Evolutionary conservation across 148 eudicot species (phyloP).

Genomic region (Rhododendron griersonianum): DNA sequence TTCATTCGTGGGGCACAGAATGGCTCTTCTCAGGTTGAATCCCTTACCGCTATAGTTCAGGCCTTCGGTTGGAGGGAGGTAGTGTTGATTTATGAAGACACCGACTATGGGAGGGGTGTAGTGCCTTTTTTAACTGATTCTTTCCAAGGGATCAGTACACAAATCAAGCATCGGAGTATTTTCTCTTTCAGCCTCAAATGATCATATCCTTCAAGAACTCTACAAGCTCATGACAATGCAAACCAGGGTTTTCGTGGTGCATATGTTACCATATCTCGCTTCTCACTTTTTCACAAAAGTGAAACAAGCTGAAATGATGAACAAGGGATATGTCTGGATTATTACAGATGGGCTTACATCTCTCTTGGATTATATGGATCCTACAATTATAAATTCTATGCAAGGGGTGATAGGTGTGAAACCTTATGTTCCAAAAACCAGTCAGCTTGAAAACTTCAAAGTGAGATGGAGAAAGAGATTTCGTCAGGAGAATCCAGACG

Average conservation of each 20-base stretch:
- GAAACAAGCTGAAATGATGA: constrained; percentile 58
- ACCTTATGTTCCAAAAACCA: constrained; percentile 39
- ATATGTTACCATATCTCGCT: constrained; percentile 43
- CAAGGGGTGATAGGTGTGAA: constrained; percentile 68
- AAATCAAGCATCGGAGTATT: constrained; percentile 28
- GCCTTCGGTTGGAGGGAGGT: constrained; percentile 60
- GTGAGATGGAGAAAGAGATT: constrained; percentile 40
- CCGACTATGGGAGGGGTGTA: constrained; percentile 45
- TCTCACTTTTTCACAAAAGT: constrained; percentile 45
- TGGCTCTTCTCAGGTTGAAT: constrained; percentile 43
- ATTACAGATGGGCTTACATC: constrained; percentile 43
- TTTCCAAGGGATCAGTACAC: constrained; percentile 21
- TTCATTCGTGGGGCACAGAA: constrained; percentile 48
- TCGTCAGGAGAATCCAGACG: constrained; percentile 33
- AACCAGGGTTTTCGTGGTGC: constrained; percentile 64
- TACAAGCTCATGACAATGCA: constrained; percentile 44
- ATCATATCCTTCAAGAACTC: constrained; percentile 44
- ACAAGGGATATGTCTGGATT: constrained; percentile 63
- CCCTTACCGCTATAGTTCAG: constrained; percentile 48
- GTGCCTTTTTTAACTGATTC: constrained; percentile 40
- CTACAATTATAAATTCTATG: constrained; percentile 36
- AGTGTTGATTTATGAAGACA: constrained; percentile 45
- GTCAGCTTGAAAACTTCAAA: constrained; percentile 23
- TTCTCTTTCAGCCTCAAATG: constrained; percentile 39
- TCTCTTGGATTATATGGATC: constrained; percentile 36